Conservation (phyloP, 78 protist species). For the Emiliania huxleyi region DNA sequence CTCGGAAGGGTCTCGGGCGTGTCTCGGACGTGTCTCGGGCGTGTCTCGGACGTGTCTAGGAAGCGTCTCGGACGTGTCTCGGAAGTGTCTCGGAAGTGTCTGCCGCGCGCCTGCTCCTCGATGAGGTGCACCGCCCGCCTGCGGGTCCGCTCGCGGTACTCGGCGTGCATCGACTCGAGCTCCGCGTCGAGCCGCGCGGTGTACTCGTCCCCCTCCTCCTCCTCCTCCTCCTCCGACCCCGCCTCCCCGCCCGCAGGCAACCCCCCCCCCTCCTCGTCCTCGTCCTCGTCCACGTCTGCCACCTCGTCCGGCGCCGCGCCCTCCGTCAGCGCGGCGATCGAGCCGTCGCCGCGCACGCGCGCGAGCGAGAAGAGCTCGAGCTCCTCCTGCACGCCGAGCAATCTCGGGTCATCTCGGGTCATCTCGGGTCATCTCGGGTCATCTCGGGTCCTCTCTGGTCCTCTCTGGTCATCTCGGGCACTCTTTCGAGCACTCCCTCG, state of each 20-base stretch:
- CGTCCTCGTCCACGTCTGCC: constrained; percentile 26
- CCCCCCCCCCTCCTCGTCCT: neutral
- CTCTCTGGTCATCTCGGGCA: no score
- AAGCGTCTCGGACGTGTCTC: no score
- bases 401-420: no score
- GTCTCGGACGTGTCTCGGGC: no score
- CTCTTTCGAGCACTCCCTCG: no score
- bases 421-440: no score
- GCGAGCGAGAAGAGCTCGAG: constrained; percentile 30
- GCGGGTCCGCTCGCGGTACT: neutral
- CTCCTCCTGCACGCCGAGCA: constrained; percentile 9
- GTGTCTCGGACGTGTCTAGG: no score
- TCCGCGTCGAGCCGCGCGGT: neutral
- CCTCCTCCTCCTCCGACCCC: neutral
- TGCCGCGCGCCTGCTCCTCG: neutral
- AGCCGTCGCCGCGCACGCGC: neutral
- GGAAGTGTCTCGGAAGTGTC: no score
- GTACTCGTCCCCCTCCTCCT: neutral
- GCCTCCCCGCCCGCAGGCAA: neutral
- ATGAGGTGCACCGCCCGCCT: neutral
- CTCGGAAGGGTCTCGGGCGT: no score
- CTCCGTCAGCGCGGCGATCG: neutral
- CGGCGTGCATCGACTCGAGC: neutral
- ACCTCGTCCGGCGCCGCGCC: neutral
- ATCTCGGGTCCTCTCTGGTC: no score